Evolutionary conservation across 1,139 yeast species (phyloP), one percentile per base, ranked within the genome.

Genomic region (Taphrina deformans): DNA sequence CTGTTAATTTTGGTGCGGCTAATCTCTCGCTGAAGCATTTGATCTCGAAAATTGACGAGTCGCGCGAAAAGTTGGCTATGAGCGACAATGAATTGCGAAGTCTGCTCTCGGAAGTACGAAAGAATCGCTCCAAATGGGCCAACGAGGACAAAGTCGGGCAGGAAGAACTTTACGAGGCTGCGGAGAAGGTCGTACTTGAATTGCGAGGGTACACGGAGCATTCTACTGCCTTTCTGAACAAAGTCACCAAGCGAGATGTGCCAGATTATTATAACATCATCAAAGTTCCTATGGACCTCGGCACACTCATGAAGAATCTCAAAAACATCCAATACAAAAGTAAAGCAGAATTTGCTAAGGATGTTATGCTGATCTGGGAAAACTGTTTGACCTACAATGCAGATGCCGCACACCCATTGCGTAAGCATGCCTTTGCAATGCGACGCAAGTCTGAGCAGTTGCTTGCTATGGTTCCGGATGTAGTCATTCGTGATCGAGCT

Each of bases 371-470:
- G 65, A 95, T 95, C 41, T 95, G 99, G 99, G 85, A 86, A 68
- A 95, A 95, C 75, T 95, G 99, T 75, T 78, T 95, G 68, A 84
- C 92, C 0, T 95, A 90, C 74, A 95, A 95, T 75, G 89, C 97
- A 0, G 99, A 95, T 72, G 99, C 99, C 1, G 88, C 87, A 68
- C 98, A 95, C 75, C 92, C 89, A 71, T 76, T 93, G 48, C 80
- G 99, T 66, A 89, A 86, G 0, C 98, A 93, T 77, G 99, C 99
- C 0, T 77, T 88, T 61, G 97, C 98, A 2, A 95, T 93, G 99
- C 96, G 91, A 71, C 90, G 89, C 75, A 89, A 89, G 73, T 86
- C 98, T 0, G 75, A 85, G 65, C 82, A 85, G 65, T 79, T 93
- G 65, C 82, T 85, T 7, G 96, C 97, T 0, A 78, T 89, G 67